Evolutionary conservation across 2,329 filamentous ascomycete species (phyloP).

Genomic region (Cladophialophora bantiana): DNA sequence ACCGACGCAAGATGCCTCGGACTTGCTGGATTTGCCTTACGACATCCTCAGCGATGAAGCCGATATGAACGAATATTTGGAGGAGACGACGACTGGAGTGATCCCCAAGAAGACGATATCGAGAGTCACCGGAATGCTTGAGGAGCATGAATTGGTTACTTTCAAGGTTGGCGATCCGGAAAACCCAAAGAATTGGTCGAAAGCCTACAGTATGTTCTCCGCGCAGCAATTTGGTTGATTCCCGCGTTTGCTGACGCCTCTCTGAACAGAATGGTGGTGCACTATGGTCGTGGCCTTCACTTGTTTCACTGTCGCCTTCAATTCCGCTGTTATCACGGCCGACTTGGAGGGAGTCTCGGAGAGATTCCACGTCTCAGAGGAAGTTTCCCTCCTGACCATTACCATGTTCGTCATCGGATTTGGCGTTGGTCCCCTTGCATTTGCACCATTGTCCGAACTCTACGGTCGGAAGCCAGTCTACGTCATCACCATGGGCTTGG

Average conservation of each 20-base stretch:
- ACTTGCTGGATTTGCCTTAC: constrained; percentile 67
- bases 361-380: constrained; percentile 72
- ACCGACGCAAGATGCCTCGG: constrained; percentile 42
- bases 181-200: constrained; percentile 87
- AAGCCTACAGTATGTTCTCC: constrained; percentile 71
- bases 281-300: constrained; percentile 83
- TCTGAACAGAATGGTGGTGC: constrained; percentile 48
- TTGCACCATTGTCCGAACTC: constrained; percentile 79
- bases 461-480: constrained; percentile 76
- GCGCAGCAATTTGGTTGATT: background rate
- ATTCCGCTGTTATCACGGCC: constrained; percentile 78
- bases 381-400: constrained; percentile 75
- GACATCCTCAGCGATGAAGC: constrained; percentile 67
- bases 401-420: constrained; percentile 83
- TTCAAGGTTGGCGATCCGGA: constrained; percentile 75
- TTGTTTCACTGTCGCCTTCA: constrained; percentile 76
- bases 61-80: constrained; percentile 71
- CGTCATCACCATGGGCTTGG: constrained; percentile 69
- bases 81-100: constrained; percentile 67
- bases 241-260: background rate
- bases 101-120: constrained; percentile 65
- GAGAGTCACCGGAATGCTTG: constrained; percentile 59
- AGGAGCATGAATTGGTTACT: constrained; percentile 69
- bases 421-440: constrained; percentile 79
- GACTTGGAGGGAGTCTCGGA: constrained; percentile 70